Conservation (phyloP, 1,284 basidiomycete species). For the Volvariella surrecta region DNA sequence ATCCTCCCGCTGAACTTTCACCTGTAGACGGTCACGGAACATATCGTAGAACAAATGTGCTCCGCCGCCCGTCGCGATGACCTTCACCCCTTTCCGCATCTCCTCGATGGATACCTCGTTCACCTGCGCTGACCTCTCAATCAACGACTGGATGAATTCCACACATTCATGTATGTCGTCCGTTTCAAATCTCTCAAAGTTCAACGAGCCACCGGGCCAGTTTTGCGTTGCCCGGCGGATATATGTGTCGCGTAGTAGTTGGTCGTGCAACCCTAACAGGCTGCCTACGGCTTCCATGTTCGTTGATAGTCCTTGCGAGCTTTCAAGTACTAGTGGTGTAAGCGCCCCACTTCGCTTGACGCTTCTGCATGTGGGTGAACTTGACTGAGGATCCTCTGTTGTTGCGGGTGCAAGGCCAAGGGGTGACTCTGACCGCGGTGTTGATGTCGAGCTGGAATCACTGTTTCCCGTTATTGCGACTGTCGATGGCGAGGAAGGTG, state of each 20-base stretch:
- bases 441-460: constrained; percentile 36
- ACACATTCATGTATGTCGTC: constrained; percentile 83
- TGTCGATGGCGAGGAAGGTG: constrained; percentile 60
- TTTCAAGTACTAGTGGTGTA: constrained; percentile 70
- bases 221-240: constrained; percentile 71
- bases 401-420: constrained; percentile 12
- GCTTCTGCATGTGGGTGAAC: constrained; percentile 25
- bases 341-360: constrained; percentile 63
- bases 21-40: constrained; percentile 68
- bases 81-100: constrained; percentile 92
- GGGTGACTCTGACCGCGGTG: constrained; percentile 44
- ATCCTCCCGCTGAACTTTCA: constrained; percentile 87
- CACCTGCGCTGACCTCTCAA: constrained; percentile 79
- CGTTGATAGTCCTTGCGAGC: constrained; percentile 20
- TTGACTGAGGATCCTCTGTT: constrained; percentile 19
- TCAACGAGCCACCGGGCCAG: constrained; percentile 93
- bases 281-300: background rate
- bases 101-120: constrained; percentile 86
- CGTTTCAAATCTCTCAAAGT: constrained; percentile 98
- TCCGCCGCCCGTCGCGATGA: constrained; percentile 97
- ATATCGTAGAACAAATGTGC: constrained; percentile 91
- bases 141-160: constrained; percentile 82
- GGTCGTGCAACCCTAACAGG: constrained; percentile 35
- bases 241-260: constrained; percentile 52
- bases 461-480: constrained; percentile 46